Evolutionary conservation across 352 stramenopile species (phyloP).

Genomic region (Phytophthora sansomeana): DNA sequence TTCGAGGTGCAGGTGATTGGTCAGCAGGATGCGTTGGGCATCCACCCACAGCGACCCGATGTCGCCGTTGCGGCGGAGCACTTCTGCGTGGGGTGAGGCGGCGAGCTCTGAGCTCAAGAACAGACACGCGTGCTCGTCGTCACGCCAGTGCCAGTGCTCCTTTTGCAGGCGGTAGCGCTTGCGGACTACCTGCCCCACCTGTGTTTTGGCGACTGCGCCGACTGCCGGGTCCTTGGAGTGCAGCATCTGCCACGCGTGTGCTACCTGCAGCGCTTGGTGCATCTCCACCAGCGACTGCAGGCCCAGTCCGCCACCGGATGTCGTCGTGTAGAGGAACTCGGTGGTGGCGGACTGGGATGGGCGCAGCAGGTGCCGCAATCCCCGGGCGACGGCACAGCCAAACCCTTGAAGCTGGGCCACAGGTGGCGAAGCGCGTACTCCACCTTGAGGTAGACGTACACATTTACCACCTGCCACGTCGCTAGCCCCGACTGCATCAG

Average conservation of each 20-base stretch:
- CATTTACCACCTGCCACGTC: no score
- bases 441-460: no score
- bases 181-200: slow-evolving; percentile 18
- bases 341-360: no score
- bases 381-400: no score
- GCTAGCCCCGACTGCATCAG: no score
- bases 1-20: no score
- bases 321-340: no score
- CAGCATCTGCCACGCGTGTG: slow-evolving; percentile 21
- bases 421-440: no score
- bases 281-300: slow-evolving; percentile 16
- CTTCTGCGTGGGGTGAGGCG: not conserved
- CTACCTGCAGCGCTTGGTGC: slow-evolving; percentile 7
- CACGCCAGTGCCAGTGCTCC: not conserved
- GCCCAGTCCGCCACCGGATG: slow-evolving; percentile 10
- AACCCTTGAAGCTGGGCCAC: no score
- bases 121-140: not conserved
- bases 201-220: slow-evolving; percentile 2
- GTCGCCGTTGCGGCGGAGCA: not conserved
- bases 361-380: no score
- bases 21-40: no score
- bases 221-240: slow-evolving; percentile 10
- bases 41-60: not conserved
- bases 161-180: not conserved
- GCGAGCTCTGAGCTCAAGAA: not conserved